Conservation (phyloP, 2,329 filamentous ascomycete genomes). For the Claviceps sp. region DNA sequence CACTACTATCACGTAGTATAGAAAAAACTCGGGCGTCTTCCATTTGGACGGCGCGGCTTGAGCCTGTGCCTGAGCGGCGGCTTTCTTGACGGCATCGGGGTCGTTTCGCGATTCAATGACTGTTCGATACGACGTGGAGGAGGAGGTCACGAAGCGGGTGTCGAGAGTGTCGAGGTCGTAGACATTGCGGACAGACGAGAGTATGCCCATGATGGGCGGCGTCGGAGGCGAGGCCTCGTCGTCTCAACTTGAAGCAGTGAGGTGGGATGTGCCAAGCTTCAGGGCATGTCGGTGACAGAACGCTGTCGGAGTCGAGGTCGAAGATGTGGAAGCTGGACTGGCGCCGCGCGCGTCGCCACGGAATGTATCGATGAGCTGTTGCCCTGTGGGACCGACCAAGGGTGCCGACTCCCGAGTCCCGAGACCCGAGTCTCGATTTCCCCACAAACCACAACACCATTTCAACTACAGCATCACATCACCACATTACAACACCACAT, state of each 20-base stretch:
- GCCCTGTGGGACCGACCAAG: too few species aligned
- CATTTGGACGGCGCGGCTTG: conserved; percentile 56
- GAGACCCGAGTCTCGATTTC: too few species aligned
- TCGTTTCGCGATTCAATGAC: conserved; percentile 38
- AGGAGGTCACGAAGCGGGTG: conserved; percentile 53
- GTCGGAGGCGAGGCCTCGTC: neutral
- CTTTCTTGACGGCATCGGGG: conserved; percentile 19
- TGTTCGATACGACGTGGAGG: conserved; percentile 51
- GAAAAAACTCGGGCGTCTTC: conserved; percentile 72
- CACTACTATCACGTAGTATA: conserved; percentile 61
- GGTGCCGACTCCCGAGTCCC: too few species aligned
- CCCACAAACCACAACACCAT: too few species aligned
- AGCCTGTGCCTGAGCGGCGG: conserved; percentile 21
- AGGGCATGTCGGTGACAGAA: too few species aligned
- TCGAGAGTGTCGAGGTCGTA: conserved; percentile 53
- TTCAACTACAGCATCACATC: too few species aligned
- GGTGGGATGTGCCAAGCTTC: too few species aligned
- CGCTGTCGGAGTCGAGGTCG: too few species aligned
- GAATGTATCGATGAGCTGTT: too few species aligned
- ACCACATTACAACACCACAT: too few species aligned
- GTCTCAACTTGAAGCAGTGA: neutral
- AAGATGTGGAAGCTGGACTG: too few species aligned
- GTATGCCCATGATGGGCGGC: conserved; percentile 25
- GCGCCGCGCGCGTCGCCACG: too few species aligned
- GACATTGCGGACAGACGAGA: conserved; percentile 34